These are phyloP conservation scores for Beauveria caledonica DNA, from an alignment of 2,329 filamentous ascomycete species.

Conservation along the genomic window DNA sequence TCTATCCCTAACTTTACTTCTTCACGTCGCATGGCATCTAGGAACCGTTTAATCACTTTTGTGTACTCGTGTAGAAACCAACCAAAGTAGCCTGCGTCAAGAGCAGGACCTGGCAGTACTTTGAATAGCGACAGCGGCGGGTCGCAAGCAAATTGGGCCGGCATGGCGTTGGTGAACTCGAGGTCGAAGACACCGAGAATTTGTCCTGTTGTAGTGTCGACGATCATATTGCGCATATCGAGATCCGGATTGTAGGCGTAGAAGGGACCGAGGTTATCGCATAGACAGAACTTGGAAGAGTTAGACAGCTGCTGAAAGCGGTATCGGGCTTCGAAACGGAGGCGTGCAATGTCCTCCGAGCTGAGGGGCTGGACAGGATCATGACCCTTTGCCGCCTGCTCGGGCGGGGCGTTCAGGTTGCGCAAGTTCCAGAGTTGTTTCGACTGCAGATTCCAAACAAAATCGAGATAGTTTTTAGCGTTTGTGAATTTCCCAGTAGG, in stretches of 20 bases:
- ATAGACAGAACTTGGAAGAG: neutral
- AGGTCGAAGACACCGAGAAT: neutral
- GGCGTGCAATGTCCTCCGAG: neutral
- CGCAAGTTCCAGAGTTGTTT: neutral
- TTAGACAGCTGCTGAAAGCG: neutral
- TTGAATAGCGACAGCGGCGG: neutral
- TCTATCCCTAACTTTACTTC: neutral
- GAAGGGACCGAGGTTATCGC: neutral
- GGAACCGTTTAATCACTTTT: neutral
- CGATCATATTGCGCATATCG: neutral
- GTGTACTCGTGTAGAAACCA: neutral
- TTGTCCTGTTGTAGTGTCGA: neutral
- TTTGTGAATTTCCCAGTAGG: neutral
- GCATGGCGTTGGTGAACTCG: neutral
- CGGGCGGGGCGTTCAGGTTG: neutral
- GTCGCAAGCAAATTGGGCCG: neutral
- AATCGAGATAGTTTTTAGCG: neutral
- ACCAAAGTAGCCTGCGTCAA: neutral
- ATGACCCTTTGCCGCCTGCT: neutral
- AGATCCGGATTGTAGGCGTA: neutral
- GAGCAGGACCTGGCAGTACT: neutral
- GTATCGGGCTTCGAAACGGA: neutral
- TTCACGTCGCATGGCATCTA: neutral
- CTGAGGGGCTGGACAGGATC: neutral
- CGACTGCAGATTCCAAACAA: neutral